Evolutionary conservation across 2,329 filamentous ascomycete genomes (phyloP).

Genomic region (Fusarium sp.): DNA sequence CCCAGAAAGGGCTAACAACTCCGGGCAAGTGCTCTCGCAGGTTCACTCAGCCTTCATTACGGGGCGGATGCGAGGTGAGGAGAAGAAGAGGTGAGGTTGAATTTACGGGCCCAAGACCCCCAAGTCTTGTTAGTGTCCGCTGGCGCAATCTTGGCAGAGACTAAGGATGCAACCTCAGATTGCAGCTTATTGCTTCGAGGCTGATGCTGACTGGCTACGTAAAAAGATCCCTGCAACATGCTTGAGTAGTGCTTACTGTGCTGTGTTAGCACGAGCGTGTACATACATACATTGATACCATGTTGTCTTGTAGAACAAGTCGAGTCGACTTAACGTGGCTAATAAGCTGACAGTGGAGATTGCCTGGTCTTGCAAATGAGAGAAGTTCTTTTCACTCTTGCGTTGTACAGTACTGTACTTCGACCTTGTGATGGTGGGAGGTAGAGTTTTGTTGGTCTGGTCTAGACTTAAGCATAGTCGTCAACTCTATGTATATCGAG

Average conservation of each 20-base stretch:
- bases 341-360: conserved; percentile 33
- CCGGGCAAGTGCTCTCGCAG: conserved; percentile 1
- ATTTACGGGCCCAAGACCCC: neutral
- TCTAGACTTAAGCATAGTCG: conserved; percentile 29
- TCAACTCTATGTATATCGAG: conserved; percentile 19
- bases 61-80: neutral
- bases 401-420: neutral
- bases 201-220: conserved; percentile 34
- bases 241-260: conserved; percentile 32
- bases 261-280: neutral
- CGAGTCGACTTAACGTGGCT: conserved; percentile 1
- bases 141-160: conserved; percentile 18
- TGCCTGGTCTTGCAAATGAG: neutral
- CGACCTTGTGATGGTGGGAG: conserved; percentile 2
- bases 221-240: conserved; percentile 5
- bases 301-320: conserved; percentile 1
- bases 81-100: conserved; percentile 19
- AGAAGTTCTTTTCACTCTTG: neutral
- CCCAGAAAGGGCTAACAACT: conserved; percentile 12
- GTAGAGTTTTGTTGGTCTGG: neutral
- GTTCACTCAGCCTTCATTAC: conserved; percentile 17
- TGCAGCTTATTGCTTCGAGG: conserved; percentile 30
- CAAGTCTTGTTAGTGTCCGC: conserved; percentile 19
- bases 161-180: conserved; percentile 22
- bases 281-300: neutral